Conservation (phyloP, 225 moss, liverwort and hornwort genomes). For the Thuidium tamariscinum region DNA sequence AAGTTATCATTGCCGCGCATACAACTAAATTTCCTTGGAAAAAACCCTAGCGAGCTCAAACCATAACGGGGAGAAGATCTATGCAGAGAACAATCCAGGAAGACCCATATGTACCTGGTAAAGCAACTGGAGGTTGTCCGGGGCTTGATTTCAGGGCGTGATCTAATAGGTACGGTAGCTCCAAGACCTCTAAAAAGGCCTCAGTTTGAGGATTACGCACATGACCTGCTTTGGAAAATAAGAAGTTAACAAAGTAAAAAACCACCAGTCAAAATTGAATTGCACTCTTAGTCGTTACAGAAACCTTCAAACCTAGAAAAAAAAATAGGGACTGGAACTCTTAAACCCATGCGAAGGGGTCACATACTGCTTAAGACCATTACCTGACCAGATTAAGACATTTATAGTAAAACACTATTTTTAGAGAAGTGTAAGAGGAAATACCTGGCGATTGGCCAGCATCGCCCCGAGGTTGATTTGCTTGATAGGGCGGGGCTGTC, state of each 20-base stretch:
- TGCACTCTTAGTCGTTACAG: background rate
- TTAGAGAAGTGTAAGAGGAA: background rate
- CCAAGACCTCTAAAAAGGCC: conserved; percentile 42
- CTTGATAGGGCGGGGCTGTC: conserved; percentile 46
- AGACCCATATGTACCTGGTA: background rate
- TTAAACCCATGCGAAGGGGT: background rate
- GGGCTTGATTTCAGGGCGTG: background rate
- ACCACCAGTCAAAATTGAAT: background rate
- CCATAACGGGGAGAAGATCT: background rate
- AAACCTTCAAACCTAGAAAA: background rate
- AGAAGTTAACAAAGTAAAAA: background rate
- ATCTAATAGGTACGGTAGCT: conserved; percentile 56
- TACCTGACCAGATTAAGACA: background rate
- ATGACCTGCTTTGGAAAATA: conserved; percentile 29
- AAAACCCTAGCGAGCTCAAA: background rate
- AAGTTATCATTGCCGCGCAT: background rate
- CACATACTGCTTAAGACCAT: background rate
- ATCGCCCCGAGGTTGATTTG: conserved; percentile 16
- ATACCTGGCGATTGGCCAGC: conserved; percentile 22
- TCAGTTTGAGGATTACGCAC: conserved; percentile 62
- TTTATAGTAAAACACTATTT: background rate
- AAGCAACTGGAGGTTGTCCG: conserved; percentile 5
- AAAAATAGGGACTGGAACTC: background rate
- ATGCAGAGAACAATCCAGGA: background rate
- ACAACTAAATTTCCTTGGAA: background rate